These are phyloP conservation scores for Rhododendron williamsianum DNA, from an alignment of 148 eudicot genomes.

Conservation along the genomic window DNA sequence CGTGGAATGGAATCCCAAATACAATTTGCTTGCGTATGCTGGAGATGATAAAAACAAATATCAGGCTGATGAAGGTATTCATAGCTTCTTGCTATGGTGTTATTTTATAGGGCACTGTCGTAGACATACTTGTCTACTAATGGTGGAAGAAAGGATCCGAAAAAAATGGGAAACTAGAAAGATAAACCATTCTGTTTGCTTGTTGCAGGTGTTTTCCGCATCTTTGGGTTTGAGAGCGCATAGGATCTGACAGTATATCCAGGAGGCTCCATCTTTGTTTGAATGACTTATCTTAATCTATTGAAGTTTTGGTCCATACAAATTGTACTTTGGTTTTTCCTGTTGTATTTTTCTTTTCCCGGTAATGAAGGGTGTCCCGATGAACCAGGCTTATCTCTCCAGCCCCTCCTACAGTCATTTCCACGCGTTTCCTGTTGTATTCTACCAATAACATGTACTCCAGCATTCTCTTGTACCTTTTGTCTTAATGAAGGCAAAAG, in stretches of 20 bases:
- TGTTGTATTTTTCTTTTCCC: not conserved
- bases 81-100: not conserved
- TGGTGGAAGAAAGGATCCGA: not conserved
- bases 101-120: not conserved
- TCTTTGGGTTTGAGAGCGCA: slow-evolving; percentile 83
- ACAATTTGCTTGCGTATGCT: slow-evolving; percentile 89
- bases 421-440: not conserved
- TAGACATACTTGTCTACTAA: not conserved
- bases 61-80: slow-evolving; percentile 86
- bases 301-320: not conserved
- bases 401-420: not conserved
- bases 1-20: slow-evolving; percentile 95
- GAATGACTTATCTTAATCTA: not conserved
- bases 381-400: not conserved
- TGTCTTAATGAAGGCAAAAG: not conserved
- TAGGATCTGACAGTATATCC: slow-evolving; percentile 21
- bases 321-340: not conserved
- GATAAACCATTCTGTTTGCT: not conserved
- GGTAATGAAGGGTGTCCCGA: not conserved
- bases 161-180: no score
- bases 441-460: not conserved
- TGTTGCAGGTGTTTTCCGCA: slow-evolving; percentile 74
- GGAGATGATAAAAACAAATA: slow-evolving; percentile 98
- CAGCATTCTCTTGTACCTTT: not conserved
- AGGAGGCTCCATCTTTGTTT: not conserved